Conservation (phyloP, 768 basidiomycete species). For the Phylloporus sp. region DNA sequence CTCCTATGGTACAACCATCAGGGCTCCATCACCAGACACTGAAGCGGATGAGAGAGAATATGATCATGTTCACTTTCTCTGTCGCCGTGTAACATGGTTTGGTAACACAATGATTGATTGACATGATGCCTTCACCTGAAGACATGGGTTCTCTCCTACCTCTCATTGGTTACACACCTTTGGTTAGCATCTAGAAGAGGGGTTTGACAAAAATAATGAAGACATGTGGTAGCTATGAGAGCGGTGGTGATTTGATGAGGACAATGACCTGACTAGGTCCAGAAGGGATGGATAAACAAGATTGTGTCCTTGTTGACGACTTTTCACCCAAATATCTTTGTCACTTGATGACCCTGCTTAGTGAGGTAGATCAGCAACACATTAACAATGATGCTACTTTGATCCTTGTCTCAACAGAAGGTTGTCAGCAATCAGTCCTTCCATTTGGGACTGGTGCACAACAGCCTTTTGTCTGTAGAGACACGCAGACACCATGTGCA, state of each 20-base stretch:
- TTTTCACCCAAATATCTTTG: conserved; percentile 57
- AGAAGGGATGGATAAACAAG: conserved; percentile 63
- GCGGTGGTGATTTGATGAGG: conserved; percentile 66
- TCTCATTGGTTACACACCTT: conserved; percentile 10
- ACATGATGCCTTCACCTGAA: conserved; percentile 36
- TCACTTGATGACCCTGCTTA: conserved; percentile 52
- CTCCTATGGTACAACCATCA: conserved; percentile 32
- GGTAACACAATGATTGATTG: conserved; percentile 79
- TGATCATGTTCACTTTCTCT: conserved; percentile 38
- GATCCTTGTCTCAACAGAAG: conserved; percentile 41
- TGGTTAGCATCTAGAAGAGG: conserved; percentile 26
- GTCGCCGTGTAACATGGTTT: conserved; percentile 77
- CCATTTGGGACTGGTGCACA: conserved; percentile 43
- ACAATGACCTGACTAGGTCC: conserved; percentile 58
- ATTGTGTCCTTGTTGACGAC: conserved; percentile 69
- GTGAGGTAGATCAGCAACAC: conserved; percentile 49
- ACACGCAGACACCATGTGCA: conserved; percentile 19
- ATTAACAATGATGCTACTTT: conserved; percentile 52
- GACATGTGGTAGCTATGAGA: conserved; percentile 46
- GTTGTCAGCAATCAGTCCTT: conserved; percentile 46
- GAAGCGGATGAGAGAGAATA: conserved; percentile 14
- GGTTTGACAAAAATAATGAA: conserved; percentile 29
- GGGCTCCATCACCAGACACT: conserved; percentile 22
- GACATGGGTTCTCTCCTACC: conserved; percentile 20
- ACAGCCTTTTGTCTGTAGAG: conserved; percentile 26